A percentile compares a stretch with the other conserved stretches of the same genome.
These are phyloP conservation scores for Penicillium sp. DNA, from an alignment of 2,329 filamentous ascomycete species.

Conservation along the genomic window DNA sequence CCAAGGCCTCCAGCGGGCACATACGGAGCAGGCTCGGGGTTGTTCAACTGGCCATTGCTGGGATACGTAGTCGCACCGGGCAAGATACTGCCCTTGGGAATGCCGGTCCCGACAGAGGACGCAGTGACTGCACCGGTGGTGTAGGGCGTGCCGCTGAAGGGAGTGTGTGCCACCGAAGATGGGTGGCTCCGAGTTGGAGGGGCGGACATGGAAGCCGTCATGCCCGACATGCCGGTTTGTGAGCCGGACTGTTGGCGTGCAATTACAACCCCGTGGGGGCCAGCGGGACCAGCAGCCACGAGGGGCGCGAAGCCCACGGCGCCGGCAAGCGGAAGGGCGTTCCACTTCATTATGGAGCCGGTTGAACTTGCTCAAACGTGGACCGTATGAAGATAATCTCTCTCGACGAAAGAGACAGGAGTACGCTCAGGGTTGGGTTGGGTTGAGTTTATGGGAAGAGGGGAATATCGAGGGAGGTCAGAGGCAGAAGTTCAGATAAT, in stretches of 20 bases:
- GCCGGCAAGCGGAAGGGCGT: conserved; percentile 9
- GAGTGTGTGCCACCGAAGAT: conserved; percentile 59
- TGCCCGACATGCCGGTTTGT: background rate
- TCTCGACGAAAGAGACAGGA: background rate
- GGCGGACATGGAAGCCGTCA: conserved; percentile 3
- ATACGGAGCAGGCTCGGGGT: conserved; percentile 65
- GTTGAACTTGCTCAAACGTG: background rate
- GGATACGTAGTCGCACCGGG: conserved; percentile 64
- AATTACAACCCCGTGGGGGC: conserved; percentile 7
- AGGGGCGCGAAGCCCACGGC: conserved; percentile 13
- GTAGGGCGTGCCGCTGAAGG: conserved; percentile 60
- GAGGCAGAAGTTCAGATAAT: background rate
- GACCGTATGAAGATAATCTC: background rate
- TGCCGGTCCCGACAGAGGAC: conserved; percentile 46
- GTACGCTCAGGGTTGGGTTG: background rate
- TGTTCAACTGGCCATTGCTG: conserved; percentile 61
- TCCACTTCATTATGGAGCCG: conserved; percentile 12
- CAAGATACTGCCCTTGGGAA: conserved; percentile 54
- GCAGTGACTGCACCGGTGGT: conserved; percentile 62
- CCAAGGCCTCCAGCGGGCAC: conserved; percentile 66
- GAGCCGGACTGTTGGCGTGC: conserved; percentile 1
- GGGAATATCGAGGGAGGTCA: background rate
- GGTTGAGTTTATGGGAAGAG: background rate
- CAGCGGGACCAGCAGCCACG: conserved; percentile 16
- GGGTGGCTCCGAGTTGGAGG: conserved; percentile 43